These are phyloP conservation scores for Phytopythium delawarense DNA, from an alignment of 352 stramenopile genomes.

Conservation along the genomic window DNA sequence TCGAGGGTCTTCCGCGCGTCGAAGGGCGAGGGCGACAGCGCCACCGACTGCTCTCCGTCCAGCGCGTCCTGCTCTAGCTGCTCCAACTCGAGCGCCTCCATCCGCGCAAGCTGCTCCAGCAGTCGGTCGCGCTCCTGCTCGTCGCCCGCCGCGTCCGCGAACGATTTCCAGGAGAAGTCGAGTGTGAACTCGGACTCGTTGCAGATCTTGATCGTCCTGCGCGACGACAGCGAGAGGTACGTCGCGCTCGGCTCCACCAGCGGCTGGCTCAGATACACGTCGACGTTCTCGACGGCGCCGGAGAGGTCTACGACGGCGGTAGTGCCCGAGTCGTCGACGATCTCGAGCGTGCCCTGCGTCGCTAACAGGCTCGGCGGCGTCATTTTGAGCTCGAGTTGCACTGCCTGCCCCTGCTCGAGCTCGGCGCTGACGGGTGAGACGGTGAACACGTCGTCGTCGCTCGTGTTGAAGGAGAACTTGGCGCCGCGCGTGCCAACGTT, in stretches of 20 bases:
- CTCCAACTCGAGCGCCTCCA: constrained; percentile 75
- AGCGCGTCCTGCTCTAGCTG: constrained; percentile 53
- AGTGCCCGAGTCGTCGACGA: constrained; percentile 82
- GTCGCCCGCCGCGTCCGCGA: constrained; percentile 64
- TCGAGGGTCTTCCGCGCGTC: constrained; percentile 63
- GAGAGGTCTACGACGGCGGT: constrained; percentile 62
- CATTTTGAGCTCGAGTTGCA: constrained; percentile 82
- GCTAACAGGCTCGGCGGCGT: constrained; percentile 26
- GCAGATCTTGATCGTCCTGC: constrained; percentile 89
- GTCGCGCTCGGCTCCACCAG: constrained; percentile 81
- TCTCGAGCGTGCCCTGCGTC: constrained; percentile 71
- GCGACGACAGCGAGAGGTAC: constrained; percentile 91
- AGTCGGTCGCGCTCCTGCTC: constrained; percentile 80
- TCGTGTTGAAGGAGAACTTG: constrained; percentile 72
- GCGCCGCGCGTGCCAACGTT: constrained; percentile 85
- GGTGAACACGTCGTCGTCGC: constrained; percentile 35
- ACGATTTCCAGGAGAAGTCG: constrained; percentile 92
- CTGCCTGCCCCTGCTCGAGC: constrained; percentile 54
- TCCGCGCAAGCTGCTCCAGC: constrained; percentile 71
- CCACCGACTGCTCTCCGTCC: constrained; percentile 12
- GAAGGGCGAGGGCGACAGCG: constrained; percentile 46
- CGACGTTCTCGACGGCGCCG: constrained; percentile 80
- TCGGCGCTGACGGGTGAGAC: constrained; percentile 58
- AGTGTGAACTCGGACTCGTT: constrained; percentile 92
- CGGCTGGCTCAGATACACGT: constrained; percentile 88